Evolutionary conservation across 2,329 filamentous ascomycete species (phyloP), one percentile per base, ranked within the genome.

Genomic region (Diaporthe velutina): DNA sequence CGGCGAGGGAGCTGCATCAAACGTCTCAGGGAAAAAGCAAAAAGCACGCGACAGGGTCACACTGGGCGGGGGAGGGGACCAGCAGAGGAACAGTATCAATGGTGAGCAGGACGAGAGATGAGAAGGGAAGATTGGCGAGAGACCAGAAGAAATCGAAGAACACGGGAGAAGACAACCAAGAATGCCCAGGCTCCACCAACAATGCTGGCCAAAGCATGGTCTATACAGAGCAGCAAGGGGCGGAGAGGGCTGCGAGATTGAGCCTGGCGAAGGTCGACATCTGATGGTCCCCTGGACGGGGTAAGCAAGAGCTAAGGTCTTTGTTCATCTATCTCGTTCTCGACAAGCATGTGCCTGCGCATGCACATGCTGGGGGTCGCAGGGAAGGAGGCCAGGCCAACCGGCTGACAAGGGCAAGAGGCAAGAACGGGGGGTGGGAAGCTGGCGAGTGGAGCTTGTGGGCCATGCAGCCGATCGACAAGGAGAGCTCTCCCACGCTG

Each of bases 1-100:
- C 33, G 45, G 42, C 42, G 42, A 66, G 60, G 61, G 42, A 67
- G 61, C 28, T 50, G 61, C 61, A 35, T 67, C 45, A 67, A 67
- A 67, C 64, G 64, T 67, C 64, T 52, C 45, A 52, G 45, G 64
- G 30, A 19, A 67, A 52, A 67, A 67, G 64, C 64, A 67, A 67
- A 52, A 52, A 13, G 45, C 64, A 67, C 64, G 64, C 64, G 64
- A 67, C 45, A 67, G 64, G 45, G 64, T 67, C 45, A 19, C 64
- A 52, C 64, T 19, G 45, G 33, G 45, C n/a, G 22, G 13, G 61
- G 61, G 57, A 19, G 25, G 22, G 35, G 6, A 5, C 13, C 5
- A 40, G 22, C n/a, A 5, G 25, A 10, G 17, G 25, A 30, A 10
- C 10, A 38, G 35, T 9, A 38, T 60, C 55, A 35, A 48, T 12